Evolutionary conservation across 192 early-diverging fungal genomes (phyloP).

Genomic region (Rhizophagus clarus): DNA sequence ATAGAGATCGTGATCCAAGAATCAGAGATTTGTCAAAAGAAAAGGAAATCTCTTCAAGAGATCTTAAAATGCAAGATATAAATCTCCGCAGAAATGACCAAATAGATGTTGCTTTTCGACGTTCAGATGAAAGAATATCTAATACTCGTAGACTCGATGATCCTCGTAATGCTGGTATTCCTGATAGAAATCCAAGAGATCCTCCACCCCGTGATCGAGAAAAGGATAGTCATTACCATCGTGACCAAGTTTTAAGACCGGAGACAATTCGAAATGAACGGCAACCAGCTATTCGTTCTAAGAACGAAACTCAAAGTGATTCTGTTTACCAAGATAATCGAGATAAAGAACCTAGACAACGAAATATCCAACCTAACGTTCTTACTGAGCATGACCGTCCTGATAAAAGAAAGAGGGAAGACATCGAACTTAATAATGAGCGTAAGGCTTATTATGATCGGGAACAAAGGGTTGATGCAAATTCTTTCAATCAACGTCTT

Average conservation of each 20-base stretch:
- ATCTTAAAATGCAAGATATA: background rate
- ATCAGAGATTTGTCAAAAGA: background rate
- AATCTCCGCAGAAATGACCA: background rate
- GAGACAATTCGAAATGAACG: background rate
- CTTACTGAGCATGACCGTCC: background rate
- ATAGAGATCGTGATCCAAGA: background rate
- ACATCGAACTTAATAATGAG: constrained; percentile 3
- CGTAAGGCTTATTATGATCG: constrained; percentile 11
- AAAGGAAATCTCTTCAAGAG: background rate
- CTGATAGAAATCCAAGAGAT: constrained; percentile 4
- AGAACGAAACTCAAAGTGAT: constrained; percentile 10
- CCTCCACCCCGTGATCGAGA: background rate
- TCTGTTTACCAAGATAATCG: constrained; percentile 3
- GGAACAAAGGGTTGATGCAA: background rate
- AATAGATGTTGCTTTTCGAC: background rate
- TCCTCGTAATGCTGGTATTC: background rate
- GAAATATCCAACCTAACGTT: background rate
- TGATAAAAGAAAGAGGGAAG: constrained; percentile 13
- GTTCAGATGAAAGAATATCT: constrained; percentile 5
- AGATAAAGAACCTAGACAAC: background rate
- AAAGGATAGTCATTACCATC: constrained; percentile 5
- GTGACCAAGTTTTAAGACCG: background rate
- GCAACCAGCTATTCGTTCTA: background rate
- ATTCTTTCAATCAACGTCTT: constrained; percentile 5
- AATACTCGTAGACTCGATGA: background rate